A percentile compares a stretch with the other conserved stretches of the same genome.
These are phyloP conservation scores for Aspergillus alliaceus DNA, from an alignment of 2,329 filamentous ascomycete genomes.

Conservation along the genomic window DNA sequence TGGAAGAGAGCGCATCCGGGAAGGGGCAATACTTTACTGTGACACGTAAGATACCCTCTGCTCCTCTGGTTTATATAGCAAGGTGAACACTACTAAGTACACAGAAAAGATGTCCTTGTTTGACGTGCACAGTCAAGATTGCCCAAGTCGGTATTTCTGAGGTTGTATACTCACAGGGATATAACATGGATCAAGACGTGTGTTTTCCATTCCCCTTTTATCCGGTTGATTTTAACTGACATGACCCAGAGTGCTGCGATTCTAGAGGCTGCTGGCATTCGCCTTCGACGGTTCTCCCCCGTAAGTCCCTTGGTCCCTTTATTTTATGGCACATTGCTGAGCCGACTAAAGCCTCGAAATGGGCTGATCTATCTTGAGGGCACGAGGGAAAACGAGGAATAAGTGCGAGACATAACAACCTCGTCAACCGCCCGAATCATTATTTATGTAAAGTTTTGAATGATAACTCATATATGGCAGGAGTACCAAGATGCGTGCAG, in stretches of 20 bases:
- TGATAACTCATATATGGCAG: not conserved
- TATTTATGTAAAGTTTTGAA: not conserved
- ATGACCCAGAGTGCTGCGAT: conserved; percentile 66
- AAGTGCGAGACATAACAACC: not conserved
- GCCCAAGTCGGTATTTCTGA: conserved; percentile 93
- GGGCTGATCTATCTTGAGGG: conserved; percentile 64
- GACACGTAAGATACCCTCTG: conserved; percentile 60
- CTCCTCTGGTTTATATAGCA: not conserved
- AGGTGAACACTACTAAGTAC: not conserved
- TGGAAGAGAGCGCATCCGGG: conserved; percentile 82
- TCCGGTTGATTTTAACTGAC: conserved; percentile 12
- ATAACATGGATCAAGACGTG: conserved; percentile 84
- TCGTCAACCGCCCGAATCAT: no score
- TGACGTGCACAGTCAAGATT: conserved; percentile 99
- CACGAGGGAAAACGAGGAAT: not conserved
- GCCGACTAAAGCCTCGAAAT: conserved; percentile 56
- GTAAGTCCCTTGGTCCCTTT: conserved; percentile 42
- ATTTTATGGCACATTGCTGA: conserved; percentile 3
- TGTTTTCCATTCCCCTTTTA: conserved; percentile 8
- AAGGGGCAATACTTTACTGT: conserved; percentile 83
- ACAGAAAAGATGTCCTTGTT: conserved; percentile 63
- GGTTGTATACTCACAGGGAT: conserved; percentile 90
- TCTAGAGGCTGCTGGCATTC: conserved; percentile 79
- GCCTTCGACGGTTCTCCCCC: conserved; percentile 82
- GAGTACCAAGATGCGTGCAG: not conserved